Evolutionary conservation across 1,284 basidiomycete species (phyloP), one percentile per base, ranked within the genome.

Genomic region (Ceratobasidium sp.): DNA sequence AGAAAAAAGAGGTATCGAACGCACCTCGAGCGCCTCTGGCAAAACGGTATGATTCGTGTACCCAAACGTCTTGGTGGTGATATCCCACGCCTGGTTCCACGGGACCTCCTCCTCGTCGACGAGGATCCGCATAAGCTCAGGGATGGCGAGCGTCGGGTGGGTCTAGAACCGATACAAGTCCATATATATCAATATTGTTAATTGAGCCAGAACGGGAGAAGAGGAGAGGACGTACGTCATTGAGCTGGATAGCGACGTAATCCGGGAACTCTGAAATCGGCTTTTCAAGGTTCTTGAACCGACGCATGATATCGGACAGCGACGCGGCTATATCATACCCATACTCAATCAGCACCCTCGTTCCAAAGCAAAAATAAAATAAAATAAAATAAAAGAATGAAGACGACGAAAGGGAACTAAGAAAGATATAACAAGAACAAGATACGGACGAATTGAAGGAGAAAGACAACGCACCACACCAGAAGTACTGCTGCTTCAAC

Each of bases 401-500:
- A n/a, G n/a, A n/a, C n/a, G n/a, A n/a, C n/a, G n/a, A n/a, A n/a
- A n/a, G n/a, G n/a, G n/a, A n/a, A n/a, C n/a, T n/a, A n/a, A n/a
- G n/a, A n/a, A n/a, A n/a, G n/a, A n/a, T n/a, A n/a, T n/a, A n/a
- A n/a, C n/a, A n/a, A n/a, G n/a, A n/a, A n/a, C n/a, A n/a, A n/a
- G n/a, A n/a, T n/a, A n/a, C n/a, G n/a, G n/a, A n/a, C n/a, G n/a
- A n/a, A n/a, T n/a, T n/a, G n/a, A n/a, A n/a, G n/a, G n/a, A n/a
- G n/a, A n/a, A n/a, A n/a, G n/a, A n/a, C n/a, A 72, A 66, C 31
- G 73, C 77, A 73, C 78, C 94, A 66, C 64, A 66, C 93, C 93
- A 95, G 84, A 95, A 94, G 84, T 96, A 96, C 83, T 98, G 96
- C 80, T 98, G 96, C 86, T 97, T 97, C 78, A 98, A 87, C 75